A percentile compares a stretch with the other conserved stretches of the same genome.
These are phyloP conservation scores for Vaccinium darrowii DNA, from an alignment of 148 eudicot species.

Conservation along the genomic window DNA sequence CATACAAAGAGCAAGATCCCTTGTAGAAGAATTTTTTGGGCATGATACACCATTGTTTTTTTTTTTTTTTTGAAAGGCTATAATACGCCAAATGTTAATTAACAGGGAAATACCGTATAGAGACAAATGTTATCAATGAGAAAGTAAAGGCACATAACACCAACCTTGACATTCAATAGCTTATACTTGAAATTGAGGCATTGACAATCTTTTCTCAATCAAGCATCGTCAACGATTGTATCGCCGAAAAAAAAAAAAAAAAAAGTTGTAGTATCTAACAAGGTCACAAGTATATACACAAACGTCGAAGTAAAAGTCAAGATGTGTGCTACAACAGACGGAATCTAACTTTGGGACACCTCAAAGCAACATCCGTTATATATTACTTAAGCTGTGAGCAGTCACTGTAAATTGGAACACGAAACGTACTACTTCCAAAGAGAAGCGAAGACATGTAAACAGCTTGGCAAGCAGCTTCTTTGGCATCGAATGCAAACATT, in stretches of 20 bases:
- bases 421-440: background rate
- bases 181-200: background rate
- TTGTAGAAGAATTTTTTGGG: background rate
- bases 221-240: background rate
- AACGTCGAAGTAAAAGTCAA: background rate
- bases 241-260: too few species aligned
- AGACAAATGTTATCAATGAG: background rate
- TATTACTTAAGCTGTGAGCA: background rate
- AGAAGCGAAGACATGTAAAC: background rate
- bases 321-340: background rate
- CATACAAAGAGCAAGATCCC: background rate
- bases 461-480: conserved; percentile 76
- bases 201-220: background rate
- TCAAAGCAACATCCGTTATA: background rate
- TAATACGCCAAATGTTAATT: background rate
- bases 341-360: background rate
- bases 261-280: background rate
- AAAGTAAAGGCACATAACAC: background rate
- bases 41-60: background rate
- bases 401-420: background rate
- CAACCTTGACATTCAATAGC: background rate
- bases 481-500: background rate
- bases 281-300: background rate
- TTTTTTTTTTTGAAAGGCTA: too few species aligned
- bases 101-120: background rate